Conservation (phyloP, 345 rosid species). For the Syzygium jambos region DNA sequence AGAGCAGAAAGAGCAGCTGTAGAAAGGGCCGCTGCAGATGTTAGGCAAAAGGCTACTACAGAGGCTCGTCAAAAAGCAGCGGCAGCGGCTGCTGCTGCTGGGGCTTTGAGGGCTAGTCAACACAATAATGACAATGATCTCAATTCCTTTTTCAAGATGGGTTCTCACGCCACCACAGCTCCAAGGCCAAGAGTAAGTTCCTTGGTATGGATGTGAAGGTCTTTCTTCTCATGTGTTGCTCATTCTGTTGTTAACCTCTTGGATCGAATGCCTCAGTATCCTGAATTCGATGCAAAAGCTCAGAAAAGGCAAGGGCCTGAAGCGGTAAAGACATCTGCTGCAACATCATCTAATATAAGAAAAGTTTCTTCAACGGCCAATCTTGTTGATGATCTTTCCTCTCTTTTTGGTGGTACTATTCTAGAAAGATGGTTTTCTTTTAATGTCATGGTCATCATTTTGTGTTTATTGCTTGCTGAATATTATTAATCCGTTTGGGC, state of each 20-base stretch:
- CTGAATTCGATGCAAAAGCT: constrained; percentile 14
- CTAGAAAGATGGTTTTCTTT: background rate
- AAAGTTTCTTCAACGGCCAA: constrained; percentile 27
- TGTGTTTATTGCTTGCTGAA: background rate
- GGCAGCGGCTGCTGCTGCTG: constrained; percentile 29
- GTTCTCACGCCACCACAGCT: constrained; percentile 14
- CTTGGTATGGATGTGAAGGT: background rate
- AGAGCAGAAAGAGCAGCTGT: constrained; percentile 36
- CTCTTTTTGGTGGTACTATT: constrained; percentile 25
- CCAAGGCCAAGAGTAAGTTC: constrained; percentile 23
- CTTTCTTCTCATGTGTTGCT: background rate
- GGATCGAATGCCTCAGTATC: constrained; percentile 20
- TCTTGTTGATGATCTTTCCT: constrained; percentile 26
- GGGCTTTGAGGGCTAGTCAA: constrained; percentile 12
- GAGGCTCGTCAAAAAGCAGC: constrained; percentile 29
- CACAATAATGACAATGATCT: constrained; percentile 25
- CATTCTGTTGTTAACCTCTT: background rate
- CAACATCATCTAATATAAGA: constrained; percentile 16
- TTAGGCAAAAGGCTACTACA: constrained; percentile 28
- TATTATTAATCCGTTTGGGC: background rate
- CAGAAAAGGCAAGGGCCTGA: constrained; percentile 24
- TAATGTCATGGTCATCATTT: background rate
- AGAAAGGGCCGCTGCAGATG: constrained; percentile 35
- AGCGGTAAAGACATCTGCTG: constrained; percentile 19
- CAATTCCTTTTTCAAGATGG: constrained; percentile 23